Base-by-base conservation (phyloP, 2,329 filamentous ascomycete genomes). In the Scytalidium lignicola region DNA sequence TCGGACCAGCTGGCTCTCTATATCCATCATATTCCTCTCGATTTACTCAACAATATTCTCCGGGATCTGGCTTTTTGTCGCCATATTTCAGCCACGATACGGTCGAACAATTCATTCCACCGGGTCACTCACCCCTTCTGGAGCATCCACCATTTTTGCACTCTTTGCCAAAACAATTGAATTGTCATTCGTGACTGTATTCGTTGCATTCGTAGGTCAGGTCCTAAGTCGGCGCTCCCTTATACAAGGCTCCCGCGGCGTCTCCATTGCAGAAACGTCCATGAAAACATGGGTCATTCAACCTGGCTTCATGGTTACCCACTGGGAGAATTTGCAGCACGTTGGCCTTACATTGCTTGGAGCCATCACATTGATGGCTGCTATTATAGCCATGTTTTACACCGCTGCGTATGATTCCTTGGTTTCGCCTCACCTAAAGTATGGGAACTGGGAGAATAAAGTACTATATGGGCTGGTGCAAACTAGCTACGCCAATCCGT, bases 251-350 rank as follows among this genome's bases (percentile, higher is more conserved):
- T 77, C 80, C 0, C 69, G 71, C 2, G 88, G 88, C 2, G 77
- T 91, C 50, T 88, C 82, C 0, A 74, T 92, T 15, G 83, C 88
- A 0, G 87, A 92, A 60, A 80, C 91, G 71, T 84, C 78, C 15
- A 90, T 92, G 85, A 76, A 87, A 43, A 78, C 78, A 41, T 92
- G 87, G 88, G 77, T 85, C 18, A 79, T 83, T 69, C 81, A 86
- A 65, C 86, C 86, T 0, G 88, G 88, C 0, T 85, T 81, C 0
- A 72, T 92, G 54, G 71, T 92, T 18, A 87, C 84, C 0, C 82
- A 88, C 56, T 85, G 75, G 65, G 75, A 84, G 53, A 79, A 78
- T 3, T 69, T 90, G 1, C 75, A 76, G 4, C 83, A 85, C 51
- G 83, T 84, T 0, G 83, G 74, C 0, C 55, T 79, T 1, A 85